Base-by-base conservation (phyloP, 495 filamentous ascomycete genomes). In the Penicillium cosmopolitanum region DNA sequence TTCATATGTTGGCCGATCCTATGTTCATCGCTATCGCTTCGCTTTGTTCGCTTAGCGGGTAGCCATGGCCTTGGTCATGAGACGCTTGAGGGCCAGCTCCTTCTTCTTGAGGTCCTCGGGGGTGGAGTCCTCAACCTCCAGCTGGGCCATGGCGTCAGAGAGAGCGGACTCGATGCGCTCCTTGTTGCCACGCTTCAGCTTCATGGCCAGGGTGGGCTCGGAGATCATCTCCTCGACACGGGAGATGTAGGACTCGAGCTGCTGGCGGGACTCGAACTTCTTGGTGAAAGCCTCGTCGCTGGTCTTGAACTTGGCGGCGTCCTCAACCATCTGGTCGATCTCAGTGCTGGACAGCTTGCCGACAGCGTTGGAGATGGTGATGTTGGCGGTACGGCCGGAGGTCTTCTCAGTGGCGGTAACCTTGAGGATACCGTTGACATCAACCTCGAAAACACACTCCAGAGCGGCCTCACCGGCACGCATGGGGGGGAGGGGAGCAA, bases 351-450 rank as follows among this genome's bases (percentile, higher is more conserved):
- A 96, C 55, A 99, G 90, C 84, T 99, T 99, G 75, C 95, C 95
- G 71, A 99, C 95, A 58, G 95, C 96, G 86, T 99, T 99, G 74
- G 92, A 94, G 80, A 99, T 99, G 71, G 96, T 98, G 77, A 99
- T 99, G 85, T 99, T 99, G 76, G 95, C 95, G 70, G 85, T 93
- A 69, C 96, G 92, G 66, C 95, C 95, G 47, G 96, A 97, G 64
- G 93, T 92, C 89, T 99, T 99, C 84, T 99, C 95, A 40, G 93
- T 97, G 63, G 95, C 95, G 64, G 96, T 99, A 66, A 99, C 95
- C 87, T 99, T 99, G 70, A 99, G 89, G 77, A 99, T 98, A 88
- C 95, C 95, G 82, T 99, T 99, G 84, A 97, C 95, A 66, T 99
- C 95, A 72, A 99, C 95, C 82, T 99, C 95, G 79, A 99, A 98